A percentile compares a stretch with the other conserved stretches of the same genome.
Evolutionary conservation across 768 basidiomycete genomes (phyloP).

Genomic region (Suillus occidentalis): DNA sequence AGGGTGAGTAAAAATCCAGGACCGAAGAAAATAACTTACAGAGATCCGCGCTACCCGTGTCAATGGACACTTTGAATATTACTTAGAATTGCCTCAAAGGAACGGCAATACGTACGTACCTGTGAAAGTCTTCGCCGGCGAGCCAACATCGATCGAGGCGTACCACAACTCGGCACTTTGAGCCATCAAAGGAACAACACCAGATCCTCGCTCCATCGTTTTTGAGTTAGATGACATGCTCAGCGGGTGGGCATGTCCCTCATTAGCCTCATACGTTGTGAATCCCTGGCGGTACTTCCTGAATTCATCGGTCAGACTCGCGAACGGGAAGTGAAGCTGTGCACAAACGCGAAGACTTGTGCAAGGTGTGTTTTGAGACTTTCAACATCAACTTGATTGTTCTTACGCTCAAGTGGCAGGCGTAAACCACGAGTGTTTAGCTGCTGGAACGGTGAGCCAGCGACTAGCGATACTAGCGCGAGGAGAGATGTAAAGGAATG

Average conservation of each 20-base stretch:
- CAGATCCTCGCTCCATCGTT: conserved; percentile 28
- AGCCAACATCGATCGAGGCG: conserved; percentile 47
- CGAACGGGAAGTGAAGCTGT: background rate
- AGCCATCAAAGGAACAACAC: conserved; percentile 34
- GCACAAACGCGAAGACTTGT: conserved; percentile 17
- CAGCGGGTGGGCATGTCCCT: conserved; percentile 40
- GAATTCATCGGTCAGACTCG: background rate
- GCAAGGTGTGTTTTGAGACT: conserved; percentile 17
- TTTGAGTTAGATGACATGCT: conserved; percentile 9
- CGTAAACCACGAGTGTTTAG: conserved; percentile 6
- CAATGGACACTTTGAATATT: conserved; percentile 41
- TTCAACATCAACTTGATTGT: conserved; percentile 1
- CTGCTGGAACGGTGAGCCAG: conserved; percentile 9
- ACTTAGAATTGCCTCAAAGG: background rate
- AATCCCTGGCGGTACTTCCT: conserved; percentile 48
- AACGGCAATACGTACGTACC: conserved; percentile 28
- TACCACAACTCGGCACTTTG: conserved; percentile 44
- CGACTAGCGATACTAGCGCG: conserved; percentile 17
- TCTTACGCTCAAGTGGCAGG: conserved; percentile 25
- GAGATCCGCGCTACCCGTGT: conserved; percentile 52
- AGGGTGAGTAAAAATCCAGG: background rate
- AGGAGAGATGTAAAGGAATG: conserved; percentile 15
- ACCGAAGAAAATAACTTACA: conserved; percentile 11
- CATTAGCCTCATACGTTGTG: conserved; percentile 44
- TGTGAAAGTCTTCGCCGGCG: conserved; percentile 42